Evolutionary conservation across 2,329 filamentous ascomycete genomes (phyloP), one percentile per base, ranked within the genome.

Genomic region (Xylariomycetidae sp.): DNA sequence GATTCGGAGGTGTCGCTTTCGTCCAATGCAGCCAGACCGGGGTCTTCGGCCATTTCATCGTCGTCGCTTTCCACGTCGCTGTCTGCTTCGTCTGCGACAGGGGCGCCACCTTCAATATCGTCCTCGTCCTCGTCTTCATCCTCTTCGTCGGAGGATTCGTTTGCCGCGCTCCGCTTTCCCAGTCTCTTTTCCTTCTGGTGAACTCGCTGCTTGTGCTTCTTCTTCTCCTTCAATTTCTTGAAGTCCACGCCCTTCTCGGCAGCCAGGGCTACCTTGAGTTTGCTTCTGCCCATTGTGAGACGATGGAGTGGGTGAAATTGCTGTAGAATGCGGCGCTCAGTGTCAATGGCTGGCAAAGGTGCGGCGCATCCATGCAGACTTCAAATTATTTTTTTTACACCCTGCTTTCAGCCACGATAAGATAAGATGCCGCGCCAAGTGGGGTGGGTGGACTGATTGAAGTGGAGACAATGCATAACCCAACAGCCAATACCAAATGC

Each of bases 1-100:
- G 84, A 82, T 47, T 92, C 82, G 24, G 69, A 73, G 40, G 61
- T 64, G 41, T 79, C 75, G 55, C 72, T 76, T 45, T 80, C 75
- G 53, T 81, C 69, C 46, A 81, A 61, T 29, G 63, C 73, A 10
- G 68, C 66, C 38, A 72, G 60, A 46, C 79, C 47, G 23, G 41
- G 25, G 32, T 48, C 43, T 10, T 36, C 32, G 5, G 49, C 49
- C 9, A 42, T 43, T 10, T 47, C 44, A 4, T 47, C 48, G 6
- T 48, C 47, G 1, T 48, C 45, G 47, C 61, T 23, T 10, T 49
- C 49, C 27, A 43, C 42, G 15, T 49, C 44, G 17, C 52, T 38
- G 16, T 39, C 38, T 10, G 47, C 43, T n/a, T 50, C 46, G 13
- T 48, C 53, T 28, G 46, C 47, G 34, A 54, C 41, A 4, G 44